Evolutionary conservation across 2,329 filamentous ascomycete genomes (phyloP).

Genomic region (Aspergillus terreus): DNA sequence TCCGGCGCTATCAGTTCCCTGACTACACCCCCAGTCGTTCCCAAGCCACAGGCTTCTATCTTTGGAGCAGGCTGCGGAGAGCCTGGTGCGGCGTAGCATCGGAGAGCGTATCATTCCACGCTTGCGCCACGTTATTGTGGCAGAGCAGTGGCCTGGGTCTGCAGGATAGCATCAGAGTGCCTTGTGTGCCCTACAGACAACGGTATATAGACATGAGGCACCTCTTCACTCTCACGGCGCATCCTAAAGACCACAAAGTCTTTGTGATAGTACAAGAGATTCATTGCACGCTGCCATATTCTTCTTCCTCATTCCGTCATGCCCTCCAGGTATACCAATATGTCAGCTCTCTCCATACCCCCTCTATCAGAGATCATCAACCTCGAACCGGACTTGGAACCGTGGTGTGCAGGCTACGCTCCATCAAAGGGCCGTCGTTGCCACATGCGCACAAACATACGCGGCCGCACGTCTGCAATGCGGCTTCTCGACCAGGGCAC

Average conservation of each 20-base stretch:
- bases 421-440: constrained; percentile 15
- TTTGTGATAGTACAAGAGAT: background rate
- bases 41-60: background rate
- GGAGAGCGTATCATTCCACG: background rate
- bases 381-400: constrained; percentile 15
- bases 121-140: background rate
- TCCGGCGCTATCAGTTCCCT: background rate
- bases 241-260: background rate
- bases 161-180: background rate
- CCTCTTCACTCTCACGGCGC: background rate
- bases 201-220: background rate
- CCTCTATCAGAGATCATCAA: constrained; percentile 15
- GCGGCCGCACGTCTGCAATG: constrained; percentile 9
- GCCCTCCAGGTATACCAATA: background rate
- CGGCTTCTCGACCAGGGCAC: constrained; percentile 15
- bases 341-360: background rate
- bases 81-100: background rate
- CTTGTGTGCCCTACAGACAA: too few relatives aligned
- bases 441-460: constrained; percentile 8
- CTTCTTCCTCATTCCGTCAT: background rate
- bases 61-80: background rate
- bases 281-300: background rate
- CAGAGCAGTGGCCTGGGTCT: background rate
- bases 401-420: constrained; percentile 17
- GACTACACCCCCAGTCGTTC: background rate